phyloP scores from a whole-genome alignment of 108 stramenopile species.

The Skeletonema marinoi region DNA sequence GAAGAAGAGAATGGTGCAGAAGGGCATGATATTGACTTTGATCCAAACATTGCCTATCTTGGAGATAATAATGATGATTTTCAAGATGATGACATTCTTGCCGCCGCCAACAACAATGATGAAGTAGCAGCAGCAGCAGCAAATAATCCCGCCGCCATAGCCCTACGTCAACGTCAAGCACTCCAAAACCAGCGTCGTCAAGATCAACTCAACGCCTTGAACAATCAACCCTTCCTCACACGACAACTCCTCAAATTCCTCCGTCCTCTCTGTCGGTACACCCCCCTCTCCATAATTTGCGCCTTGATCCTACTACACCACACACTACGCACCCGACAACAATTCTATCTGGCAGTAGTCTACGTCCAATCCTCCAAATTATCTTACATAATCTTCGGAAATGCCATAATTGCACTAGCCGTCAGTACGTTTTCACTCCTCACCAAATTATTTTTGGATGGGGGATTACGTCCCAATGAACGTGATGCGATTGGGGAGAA shows the following conservation, averaged over 20 bases:
- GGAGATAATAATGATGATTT: constrained; percentile 2
- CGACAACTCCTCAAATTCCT: constrained; percentile 5
- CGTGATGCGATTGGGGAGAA: constrained; percentile 92
- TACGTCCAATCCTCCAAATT: constrained; percentile 90
- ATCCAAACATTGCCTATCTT: constrained; percentile 26
- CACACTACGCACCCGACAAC: constrained; percentile 81
- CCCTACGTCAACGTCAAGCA: constrained; percentile 24
- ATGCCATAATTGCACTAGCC: constrained; percentile 69
- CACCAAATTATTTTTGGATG: constrained; percentile 69
- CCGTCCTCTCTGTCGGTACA: constrained; percentile 36
- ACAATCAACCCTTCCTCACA: background rate
- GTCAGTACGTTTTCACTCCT: constrained; percentile 63
- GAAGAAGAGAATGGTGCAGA: background rate
- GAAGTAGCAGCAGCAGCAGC: constrained; percentile 1
- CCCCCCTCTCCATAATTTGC: constrained; percentile 49
- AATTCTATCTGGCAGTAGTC: constrained; percentile 94
- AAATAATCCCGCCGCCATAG: constrained; percentile 31
- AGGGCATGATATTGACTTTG: background rate
- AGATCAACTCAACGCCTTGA: background rate
- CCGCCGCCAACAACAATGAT: background rate
- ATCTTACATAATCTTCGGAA: constrained; percentile 85
- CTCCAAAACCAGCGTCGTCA: background rate
- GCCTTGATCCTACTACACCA: constrained; percentile 66
- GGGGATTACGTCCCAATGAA: constrained; percentile 86
- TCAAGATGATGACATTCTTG: background rate